phyloP scores from a whole-genome alignment of 805 yeast species.

The Yamadazyma scolyti region DNA sequence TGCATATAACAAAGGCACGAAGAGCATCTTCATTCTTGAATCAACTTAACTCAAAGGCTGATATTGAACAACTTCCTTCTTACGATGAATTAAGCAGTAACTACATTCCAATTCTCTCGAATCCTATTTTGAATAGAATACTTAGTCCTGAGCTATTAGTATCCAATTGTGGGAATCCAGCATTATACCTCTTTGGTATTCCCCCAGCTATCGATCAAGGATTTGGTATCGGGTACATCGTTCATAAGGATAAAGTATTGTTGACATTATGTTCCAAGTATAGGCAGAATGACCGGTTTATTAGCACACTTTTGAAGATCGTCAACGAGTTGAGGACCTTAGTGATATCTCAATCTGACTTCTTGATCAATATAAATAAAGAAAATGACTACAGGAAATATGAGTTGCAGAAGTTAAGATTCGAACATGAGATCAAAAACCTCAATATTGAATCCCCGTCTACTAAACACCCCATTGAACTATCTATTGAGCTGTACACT shows the following conservation, averaged over 20 bases:
- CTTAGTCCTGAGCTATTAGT: constrained; percentile 44
- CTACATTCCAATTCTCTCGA: constrained; percentile 30
- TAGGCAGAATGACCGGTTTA: constrained; percentile 78
- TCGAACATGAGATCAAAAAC: constrained; percentile 32
- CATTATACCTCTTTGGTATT: constrained; percentile 81
- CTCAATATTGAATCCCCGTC: constrained; percentile 19
- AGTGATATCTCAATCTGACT: constrained; percentile 35
- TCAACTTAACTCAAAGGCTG: constrained; percentile 34
- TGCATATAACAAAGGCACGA: constrained; percentile 51
- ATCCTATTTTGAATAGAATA: constrained; percentile 30
- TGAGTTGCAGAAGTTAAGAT: constrained; percentile 31
- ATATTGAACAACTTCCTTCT: constrained; percentile 30
- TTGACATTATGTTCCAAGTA: constrained; percentile 84
- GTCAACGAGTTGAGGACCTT: constrained; percentile 55
- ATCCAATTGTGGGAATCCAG: constrained; percentile 90
- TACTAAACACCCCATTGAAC: constrained; percentile 22
- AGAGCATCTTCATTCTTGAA: constrained; percentile 34
- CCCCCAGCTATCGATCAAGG: constrained; percentile 91
- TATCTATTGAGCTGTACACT: constrained; percentile 16
- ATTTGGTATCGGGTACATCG: constrained; percentile 88
- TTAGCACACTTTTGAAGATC: constrained; percentile 63
- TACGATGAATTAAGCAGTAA: constrained; percentile 9
- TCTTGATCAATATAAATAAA: constrained; percentile 21
- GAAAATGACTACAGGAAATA: constrained; percentile 30
- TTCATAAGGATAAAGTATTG: constrained; percentile 73